Evolutionary conservation across 495 filamentous ascomycete genomes (phyloP), one percentile per base, ranked within the genome.

Genomic region (Penicillium herquei): DNA sequence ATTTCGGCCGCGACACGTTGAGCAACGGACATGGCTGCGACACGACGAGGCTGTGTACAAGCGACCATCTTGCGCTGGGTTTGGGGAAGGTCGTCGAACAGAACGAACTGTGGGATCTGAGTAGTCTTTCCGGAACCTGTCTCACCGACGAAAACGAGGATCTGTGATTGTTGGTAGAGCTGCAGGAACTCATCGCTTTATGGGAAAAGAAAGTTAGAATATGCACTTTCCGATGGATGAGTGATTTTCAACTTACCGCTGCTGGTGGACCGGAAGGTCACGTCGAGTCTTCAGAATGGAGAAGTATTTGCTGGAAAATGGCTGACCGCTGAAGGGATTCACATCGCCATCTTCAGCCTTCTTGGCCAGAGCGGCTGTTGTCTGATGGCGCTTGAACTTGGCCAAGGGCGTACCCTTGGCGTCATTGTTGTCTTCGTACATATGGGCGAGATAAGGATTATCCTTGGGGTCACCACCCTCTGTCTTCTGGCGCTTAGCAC

Each of bases 61-160:
- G 94, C 94, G 37, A 99, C 87, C 72, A 96, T 84, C 76, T 96
- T 97, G 62, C 78, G 75, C 61, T 88, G 83, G 34, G 83, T 78
- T 58, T 97, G 89, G 6, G 95, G 94, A 18, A 95, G 82, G 74
- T 99, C 95, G 76, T 99, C 95, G 78, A 88, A 97, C 12, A 97
- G 81, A 54, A 99, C 91, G 69, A 96, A 99, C 69, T 99, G 95
- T 0, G 95, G 95, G 51, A 99, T 98, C 73, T 99, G 95, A 0
- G 94, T 98, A 0, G 94, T 98, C 74, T 98, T 98, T 71, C 94
- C 94, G 61, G 94, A 98, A 86, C 94, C 94, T 3, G 94, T 98
- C 78, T 98, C 94, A 76, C 95, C 95, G 55, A 99, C 95, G 64
- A 99, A 96, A 64, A 99, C 94, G 26, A 99, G 82, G 57, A 98